Conservation (phyloP, 257 asterid species). For the Cruciata laevipes region DNA sequence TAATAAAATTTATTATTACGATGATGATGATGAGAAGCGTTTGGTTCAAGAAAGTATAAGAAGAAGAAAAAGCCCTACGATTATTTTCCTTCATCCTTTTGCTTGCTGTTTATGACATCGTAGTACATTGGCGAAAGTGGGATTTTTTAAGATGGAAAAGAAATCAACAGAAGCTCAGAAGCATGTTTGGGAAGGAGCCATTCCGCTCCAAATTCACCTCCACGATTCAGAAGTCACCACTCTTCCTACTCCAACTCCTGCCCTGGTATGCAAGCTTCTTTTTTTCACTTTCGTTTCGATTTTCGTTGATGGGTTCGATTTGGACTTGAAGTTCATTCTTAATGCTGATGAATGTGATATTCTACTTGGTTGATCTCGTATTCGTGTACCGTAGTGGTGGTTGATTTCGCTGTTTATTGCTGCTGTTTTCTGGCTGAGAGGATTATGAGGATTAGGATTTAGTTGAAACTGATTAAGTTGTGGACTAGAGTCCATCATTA, state of each 20-base stretch:
- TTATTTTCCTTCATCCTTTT: background rate
- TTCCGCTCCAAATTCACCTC: slow-evolving; percentile 97
- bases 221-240: slow-evolving; percentile 95
- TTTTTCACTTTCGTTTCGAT: background rate
- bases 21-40: too few species aligned
- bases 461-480: background rate
- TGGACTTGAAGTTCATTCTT: background rate
- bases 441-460: background rate
- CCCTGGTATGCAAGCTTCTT: slow-evolving; percentile 42
- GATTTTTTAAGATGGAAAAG: slow-evolving; percentile 14
- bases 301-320: background rate
- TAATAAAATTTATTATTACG: too few species aligned
- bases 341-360: background rate
- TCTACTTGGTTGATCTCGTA: background rate
- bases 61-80: too few species aligned
- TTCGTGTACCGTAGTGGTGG: background rate
- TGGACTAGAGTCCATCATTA: background rate
- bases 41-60: too few species aligned
- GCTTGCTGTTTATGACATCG: background rate
- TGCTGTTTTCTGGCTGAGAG: background rate
- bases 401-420: too few species aligned
- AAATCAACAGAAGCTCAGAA: slow-evolving; percentile 66
- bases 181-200: slow-evolving; percentile 80
- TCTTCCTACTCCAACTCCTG: slow-evolving; percentile 87
- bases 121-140: background rate